These are phyloP conservation scores for Hemileccinum rubropunctum DNA, from an alignment of 768 basidiomycete genomes.

Conservation along the genomic window DNA sequence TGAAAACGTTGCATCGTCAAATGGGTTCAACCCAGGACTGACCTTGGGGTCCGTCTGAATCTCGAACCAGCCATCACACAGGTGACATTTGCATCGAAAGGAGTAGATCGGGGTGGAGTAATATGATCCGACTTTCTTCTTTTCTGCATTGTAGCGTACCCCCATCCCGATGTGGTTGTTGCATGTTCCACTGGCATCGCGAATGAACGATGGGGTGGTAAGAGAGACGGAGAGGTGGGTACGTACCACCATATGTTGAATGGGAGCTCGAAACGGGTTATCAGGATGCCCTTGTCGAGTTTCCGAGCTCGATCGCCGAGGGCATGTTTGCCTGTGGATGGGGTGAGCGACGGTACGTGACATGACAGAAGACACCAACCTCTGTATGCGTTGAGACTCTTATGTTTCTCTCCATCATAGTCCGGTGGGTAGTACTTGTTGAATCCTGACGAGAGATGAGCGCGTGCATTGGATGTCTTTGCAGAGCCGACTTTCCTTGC, in stretches of 20 bases:
- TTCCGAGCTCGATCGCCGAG: conserved; percentile 92
- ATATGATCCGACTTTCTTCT: conserved; percentile 94
- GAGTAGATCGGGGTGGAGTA: conserved; percentile 93
- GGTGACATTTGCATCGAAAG: conserved; percentile 97
- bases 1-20: neutral
- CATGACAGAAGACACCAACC: conserved; percentile 37
- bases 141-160: conserved; percentile 99
- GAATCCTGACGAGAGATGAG: conserved; percentile 46
- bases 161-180: conserved; percentile 98
- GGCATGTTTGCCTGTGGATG: conserved; percentile 80
- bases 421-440: conserved; percentile 82
- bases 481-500: conserved; percentile 38
- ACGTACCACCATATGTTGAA: conserved; percentile 96
- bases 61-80: conserved; percentile 97
- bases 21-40: neutral
- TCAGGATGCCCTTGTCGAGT: conserved; percentile 93
- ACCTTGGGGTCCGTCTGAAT: conserved; percentile 98
- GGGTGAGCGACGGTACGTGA: neutral
- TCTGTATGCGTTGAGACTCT: conserved; percentile 70
- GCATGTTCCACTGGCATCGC: conserved; percentile 71
- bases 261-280: conserved; percentile 92
- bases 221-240: neutral
- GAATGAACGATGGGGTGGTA: neutral
- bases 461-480: neutral
- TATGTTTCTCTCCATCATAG: conserved; percentile 67